Evolutionary conservation across 108 stramenopile species (phyloP).

Genomic region (Fistulifera solaris): DNA sequence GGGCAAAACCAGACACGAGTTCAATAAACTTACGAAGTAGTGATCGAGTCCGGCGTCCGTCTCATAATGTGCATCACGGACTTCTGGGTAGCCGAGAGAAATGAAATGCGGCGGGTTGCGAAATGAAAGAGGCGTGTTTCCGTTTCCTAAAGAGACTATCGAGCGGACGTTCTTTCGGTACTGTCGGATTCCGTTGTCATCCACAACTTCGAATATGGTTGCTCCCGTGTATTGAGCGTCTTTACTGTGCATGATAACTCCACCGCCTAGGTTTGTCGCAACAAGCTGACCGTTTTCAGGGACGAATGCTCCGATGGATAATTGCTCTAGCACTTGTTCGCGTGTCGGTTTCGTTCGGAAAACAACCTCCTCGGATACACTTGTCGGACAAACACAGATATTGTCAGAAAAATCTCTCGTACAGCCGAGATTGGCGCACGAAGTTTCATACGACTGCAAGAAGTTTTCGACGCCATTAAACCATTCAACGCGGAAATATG

Average conservation of each 20-base stretch:
- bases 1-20: too few relatives aligned
- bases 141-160: slow-evolving; percentile 16
- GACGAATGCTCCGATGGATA: slow-evolving; percentile 22
- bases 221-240: slow-evolving; percentile 13
- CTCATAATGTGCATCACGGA: slow-evolving; percentile 50
- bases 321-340: slow-evolving; percentile 19
- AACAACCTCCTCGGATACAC: neutral
- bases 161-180: slow-evolving; percentile 20
- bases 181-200: slow-evolving; percentile 11
- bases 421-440: too few relatives aligned
- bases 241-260: slow-evolving; percentile 10
- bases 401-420: slow-evolving; percentile 3
- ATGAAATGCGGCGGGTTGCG: slow-evolving; percentile 58
- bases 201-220: slow-evolving; percentile 45
- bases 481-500: slow-evolving; percentile 13
- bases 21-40: slow-evolving; percentile 21
- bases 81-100: slow-evolving; percentile 24
- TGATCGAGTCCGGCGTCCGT: slow-evolving; percentile 63
- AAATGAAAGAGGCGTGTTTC: slow-evolving; percentile 30
- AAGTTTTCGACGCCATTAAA: neutral
- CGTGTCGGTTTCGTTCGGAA: neutral
- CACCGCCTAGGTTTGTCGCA: slow-evolving; percentile 2
- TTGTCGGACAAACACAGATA: slow-evolving; percentile 12
- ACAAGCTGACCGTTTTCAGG: neutral
- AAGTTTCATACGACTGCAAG: too few relatives aligned